phyloP scores from a whole-genome alignment of 2,329 filamentous ascomycete genomes.

The Magnaporthales sp. region DNA sequence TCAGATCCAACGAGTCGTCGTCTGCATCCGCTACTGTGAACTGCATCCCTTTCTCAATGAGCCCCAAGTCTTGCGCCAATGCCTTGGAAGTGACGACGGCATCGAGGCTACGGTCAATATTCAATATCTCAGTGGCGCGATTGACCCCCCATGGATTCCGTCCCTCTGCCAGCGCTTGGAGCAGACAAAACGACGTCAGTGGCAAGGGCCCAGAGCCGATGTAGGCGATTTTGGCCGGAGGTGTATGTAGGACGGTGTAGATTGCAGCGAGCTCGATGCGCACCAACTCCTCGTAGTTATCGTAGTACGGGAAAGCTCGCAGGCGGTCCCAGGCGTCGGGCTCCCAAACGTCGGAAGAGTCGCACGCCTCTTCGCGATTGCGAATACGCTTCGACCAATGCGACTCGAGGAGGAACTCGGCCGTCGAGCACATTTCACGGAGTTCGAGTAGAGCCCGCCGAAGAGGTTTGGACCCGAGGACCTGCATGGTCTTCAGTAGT shows the following conservation, averaged over 20 bases:
- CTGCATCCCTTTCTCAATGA: background rate
- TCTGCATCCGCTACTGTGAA: conserved; percentile 20
- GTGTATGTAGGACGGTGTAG: conserved; percentile 20
- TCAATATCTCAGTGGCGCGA: background rate
- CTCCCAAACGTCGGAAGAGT: conserved; percentile 7
- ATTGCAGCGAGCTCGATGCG: conserved; percentile 35
- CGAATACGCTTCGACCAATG: conserved; percentile 32
- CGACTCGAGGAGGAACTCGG: conserved; percentile 34
- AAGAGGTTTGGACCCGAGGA: conserved; percentile 23
- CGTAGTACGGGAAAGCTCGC: conserved; percentile 35
- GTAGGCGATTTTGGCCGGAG: conserved; percentile 30
- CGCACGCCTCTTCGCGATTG: conserved; percentile 7
- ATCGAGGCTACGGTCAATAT: background rate
- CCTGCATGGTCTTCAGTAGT: conserved; percentile 13
- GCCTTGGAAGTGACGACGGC: background rate
- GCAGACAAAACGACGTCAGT: conserved; percentile 35
- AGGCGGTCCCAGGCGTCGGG: conserved; percentile 15
- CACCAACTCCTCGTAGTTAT: conserved; percentile 39
- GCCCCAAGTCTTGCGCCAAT: background rate
- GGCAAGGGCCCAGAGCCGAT: conserved; percentile 42
- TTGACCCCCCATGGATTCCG: conserved; percentile 6
- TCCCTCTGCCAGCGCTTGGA: conserved; percentile 20
- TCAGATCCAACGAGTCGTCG: conserved; percentile 15
- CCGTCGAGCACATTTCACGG: conserved; percentile 29
- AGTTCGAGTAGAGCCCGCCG: conserved; percentile 25